Evolutionary conservation across 2,329 filamentous ascomycete genomes (phyloP), one percentile per base, ranked within the genome.

Genomic region (Aschersonia sp.): DNA sequence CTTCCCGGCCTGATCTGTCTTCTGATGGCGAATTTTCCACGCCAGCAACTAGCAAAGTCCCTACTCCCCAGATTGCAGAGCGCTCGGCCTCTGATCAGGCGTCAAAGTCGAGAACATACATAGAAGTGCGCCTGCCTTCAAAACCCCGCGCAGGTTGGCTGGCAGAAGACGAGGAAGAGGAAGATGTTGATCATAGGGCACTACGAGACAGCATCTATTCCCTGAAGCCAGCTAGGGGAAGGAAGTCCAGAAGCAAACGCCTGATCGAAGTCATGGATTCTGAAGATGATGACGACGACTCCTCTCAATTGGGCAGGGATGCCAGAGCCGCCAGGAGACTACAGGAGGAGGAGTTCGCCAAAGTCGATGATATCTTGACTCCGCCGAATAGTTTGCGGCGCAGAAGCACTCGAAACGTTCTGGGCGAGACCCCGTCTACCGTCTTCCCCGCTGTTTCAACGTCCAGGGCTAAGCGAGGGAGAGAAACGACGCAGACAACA

Each of bases 131-230:
- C 5, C 47, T 60, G 30, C 61, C 59, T 29, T 50, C 52, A 2
- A 52, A 49, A 43, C 50, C 56, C 42, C 46, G 43, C 1, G 46
- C 44, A 5, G 48, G 49, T 7, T 49, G 47, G 12, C 8, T 32
- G n/a, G 58, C 60, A 29, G 54, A 53, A 29, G 62, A 66, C 31
- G 53, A 58, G n/a, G 55, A 54, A 37, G 35, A 37, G 8, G 8
- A 37, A 9, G 35, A 37, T 12, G 22, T 22, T 12, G 35, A 37
- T 37, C 35, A 8, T 37, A 12, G 35, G 12, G 35, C 22, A 10
- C 45, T 63, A 11, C 56, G 60, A 12, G 56, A 55, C 7, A 79
- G 72, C 62, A 63, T 71, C 45, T 74, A 68, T 51, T 66, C 73
- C 2, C 59, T 77, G 55, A 64, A 62, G 39, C 49, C 65, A 64